Conservation (phyloP, 1,139 yeast genomes). For the Debaryomyces coudertii region DNA sequence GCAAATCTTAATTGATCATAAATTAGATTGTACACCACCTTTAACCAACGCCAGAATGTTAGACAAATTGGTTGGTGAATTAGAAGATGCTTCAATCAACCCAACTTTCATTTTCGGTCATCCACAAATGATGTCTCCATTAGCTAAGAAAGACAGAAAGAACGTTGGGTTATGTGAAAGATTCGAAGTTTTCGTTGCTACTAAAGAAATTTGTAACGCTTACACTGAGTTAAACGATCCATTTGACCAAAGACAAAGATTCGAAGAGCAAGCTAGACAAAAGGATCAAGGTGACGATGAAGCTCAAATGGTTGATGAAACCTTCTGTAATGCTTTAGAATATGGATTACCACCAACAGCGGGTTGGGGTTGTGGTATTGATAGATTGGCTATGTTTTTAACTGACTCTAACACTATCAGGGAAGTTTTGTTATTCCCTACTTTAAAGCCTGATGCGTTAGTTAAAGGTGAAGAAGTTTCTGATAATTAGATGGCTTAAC, state of each 20-base stretch:
- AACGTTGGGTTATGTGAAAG: constrained; percentile 96
- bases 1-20: constrained; percentile 74
- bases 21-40: constrained; percentile 93
- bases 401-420: constrained; percentile 95
- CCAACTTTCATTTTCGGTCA: constrained; percentile 98
- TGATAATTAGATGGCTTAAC: constrained; percentile 16
- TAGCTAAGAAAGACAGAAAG: constrained; percentile 93
- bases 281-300: constrained; percentile 99
- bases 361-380: constrained; percentile 99
- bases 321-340: constrained; percentile 96
- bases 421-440: constrained; percentile 97
- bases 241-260: constrained; percentile 94
- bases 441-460: constrained; percentile 87
- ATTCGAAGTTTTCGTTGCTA: constrained; percentile 97
- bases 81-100: constrained; percentile 89
- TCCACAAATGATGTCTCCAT: constrained; percentile 99
- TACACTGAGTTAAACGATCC: constrained; percentile 99
- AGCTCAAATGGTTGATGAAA: constrained; percentile 95
- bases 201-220: constrained; percentile 97
- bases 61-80: constrained; percentile 95
- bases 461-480: constrained; percentile 42
- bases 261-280: constrained; percentile 98
- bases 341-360: constrained; percentile 99
- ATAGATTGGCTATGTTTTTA: constrained; percentile 96
- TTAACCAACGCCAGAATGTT: constrained; percentile 98